Base-by-base conservation (phyloP, 768 basidiomycete genomes). In the Mycena rosella region DNA sequence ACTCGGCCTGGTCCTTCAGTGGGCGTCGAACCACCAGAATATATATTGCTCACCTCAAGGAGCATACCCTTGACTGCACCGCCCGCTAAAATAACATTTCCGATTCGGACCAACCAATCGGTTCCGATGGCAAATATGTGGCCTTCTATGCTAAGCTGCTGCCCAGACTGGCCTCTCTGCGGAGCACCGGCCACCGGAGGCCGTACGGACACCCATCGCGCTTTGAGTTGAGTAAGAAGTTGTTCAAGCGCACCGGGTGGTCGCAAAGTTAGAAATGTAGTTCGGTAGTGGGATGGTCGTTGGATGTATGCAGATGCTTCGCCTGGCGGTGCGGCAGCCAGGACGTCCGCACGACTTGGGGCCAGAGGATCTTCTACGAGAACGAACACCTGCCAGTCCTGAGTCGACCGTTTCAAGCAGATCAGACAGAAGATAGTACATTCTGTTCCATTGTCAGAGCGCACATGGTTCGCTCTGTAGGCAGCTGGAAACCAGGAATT, bases 61-160 rank as follows among this genome's bases (percentile, higher is more conserved):
- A 95, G 82, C 91, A 95, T 93, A n/a, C 93, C 93, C 73, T 89
- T 93, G 5, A 91, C 83, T 8, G 87, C 87, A 34, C 93, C 92
- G 24, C 92, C 92, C 24, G 91, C 87, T 22, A 93, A 81, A 47
- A 88, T 85, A 40, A 95, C 93, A 76, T 93, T 93, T 11, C 93
- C 93, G 36, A 89, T 88, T 18, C 93, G 85, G 11, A 95, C 90
- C 20, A 94, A 78, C 91, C 94, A 95, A 75, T 95, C 93, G 38
- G 81, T 90, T 1, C 93, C 93, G 59, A 95, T 92, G 20, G 87
- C 78, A 74, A 89, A 94, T n/a, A 92, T 83, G 58, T 85, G 79
- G 0, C 67, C 93, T 59, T 95, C 93, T 32, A 95, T 87, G 20
- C 80, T 78, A n/a, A 94, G 77, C 68, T 94, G 93, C 51, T 89